Base-by-base conservation (phyloP, 208 protist species). In the Acanthamoeba sp. region DNA sequence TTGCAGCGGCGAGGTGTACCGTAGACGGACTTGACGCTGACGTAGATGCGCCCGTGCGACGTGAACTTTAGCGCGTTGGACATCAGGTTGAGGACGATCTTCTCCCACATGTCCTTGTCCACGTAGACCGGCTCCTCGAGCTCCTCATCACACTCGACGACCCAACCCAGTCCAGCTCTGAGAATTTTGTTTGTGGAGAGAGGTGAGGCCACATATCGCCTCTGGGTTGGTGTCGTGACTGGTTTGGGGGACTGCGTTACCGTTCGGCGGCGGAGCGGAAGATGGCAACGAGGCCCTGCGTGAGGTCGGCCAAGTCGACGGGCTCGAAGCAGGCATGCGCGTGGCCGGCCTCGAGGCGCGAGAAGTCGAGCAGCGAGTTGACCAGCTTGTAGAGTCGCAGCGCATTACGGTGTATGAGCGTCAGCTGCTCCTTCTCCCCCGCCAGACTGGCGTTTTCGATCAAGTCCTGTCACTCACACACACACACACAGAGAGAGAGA, bases 51-150 rank as follows among this genome's bases (percentile, higher is more conserved):
- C 10, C 94, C 94, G 36, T 91, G 55, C 34, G 57, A n/a, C 0
- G 94, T 95, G 71, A 95, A 95, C 69, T 95, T 95, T n/a, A 95
- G 73, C 29, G 94, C 94, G 57, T 95, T 95, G 48, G 94, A 95
- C 7, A 95, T 27, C 2, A 95, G 64, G 57, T 95, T 95, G 59
- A 91, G 89, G 20, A 95, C 93, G 29, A 95, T 95, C 66, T 94
- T 95, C 78, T 95, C 94, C 89, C 93, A 95, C 91, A 95, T 90
- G 9, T 95, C 89, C 38, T 82, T 84, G 73, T 95, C 94, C 32
- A 95, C 93, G n/a, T 89, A 94, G 22, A 95, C 88, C 29, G 59
- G 48, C n/a, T 90, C 57, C 38, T 52, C 45, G 45, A 90, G 64
- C 50, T 76, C 55, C 24, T 62, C n/a, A 16, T 2, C 40, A n/a